phyloP scores from a whole-genome alignment of 805 yeast genomes.

The Ogataea trehaloabstinens region DNA sequence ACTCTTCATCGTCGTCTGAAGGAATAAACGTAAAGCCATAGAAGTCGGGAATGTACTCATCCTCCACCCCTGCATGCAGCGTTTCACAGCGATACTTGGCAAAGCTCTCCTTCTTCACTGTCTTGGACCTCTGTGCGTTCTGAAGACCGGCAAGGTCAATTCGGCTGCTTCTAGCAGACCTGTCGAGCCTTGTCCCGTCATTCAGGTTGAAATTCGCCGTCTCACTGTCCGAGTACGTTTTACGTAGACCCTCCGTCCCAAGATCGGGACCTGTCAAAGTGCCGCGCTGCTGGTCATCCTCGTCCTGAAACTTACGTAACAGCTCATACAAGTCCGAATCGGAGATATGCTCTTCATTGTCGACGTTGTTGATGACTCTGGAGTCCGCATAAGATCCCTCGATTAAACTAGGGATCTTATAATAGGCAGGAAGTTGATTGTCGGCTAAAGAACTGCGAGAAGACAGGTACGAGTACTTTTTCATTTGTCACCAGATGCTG shows the following conservation, averaged over 20 bases:
- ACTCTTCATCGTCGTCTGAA: conserved; percentile 11
- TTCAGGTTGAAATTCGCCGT: conserved; percentile 54
- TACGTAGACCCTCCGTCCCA: conserved; percentile 29
- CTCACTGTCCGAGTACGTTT: conserved; percentile 67
- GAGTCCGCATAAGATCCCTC: conserved; percentile 16
- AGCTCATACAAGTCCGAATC: conserved; percentile 22
- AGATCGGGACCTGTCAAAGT: background rate
- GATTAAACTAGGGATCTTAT: conserved; percentile 20
- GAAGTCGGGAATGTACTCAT: conserved; percentile 74
- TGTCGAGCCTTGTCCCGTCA: conserved; percentile 21
- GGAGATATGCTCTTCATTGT: conserved; percentile 31
- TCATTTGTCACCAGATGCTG: conserved; percentile 4
- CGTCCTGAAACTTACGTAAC: conserved; percentile 8
- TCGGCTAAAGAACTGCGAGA: conserved; percentile 10
- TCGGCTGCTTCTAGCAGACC: conserved; percentile 5
- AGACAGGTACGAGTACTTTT: conserved; percentile 11
- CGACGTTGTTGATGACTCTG: conserved; percentile 23
- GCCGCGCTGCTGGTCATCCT: conserved; percentile 1
- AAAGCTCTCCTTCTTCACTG: background rate
- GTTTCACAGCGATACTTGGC: conserved; percentile 1
- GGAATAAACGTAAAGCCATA: conserved; percentile 30
- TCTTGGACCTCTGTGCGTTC: background rate
- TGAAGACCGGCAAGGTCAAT: background rate
- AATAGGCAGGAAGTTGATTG: conserved; percentile 15
- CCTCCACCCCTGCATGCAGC: conserved; percentile 51